Conservation (phyloP, 106 monocot genomes). For the Chionographis japonica region DNA sequence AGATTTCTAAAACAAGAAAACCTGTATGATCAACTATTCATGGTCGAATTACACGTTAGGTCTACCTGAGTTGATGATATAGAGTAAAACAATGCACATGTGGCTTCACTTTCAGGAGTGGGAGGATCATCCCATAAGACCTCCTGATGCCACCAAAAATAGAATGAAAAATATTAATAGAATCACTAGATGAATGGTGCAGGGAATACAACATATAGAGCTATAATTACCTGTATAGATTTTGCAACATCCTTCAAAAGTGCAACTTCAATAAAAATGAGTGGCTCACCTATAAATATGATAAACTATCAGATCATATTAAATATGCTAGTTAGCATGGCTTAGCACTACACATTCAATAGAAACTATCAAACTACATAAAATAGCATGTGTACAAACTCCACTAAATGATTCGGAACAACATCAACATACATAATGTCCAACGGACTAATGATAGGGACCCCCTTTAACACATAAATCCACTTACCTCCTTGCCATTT, state of each 20-base stretch:
- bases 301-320: not conserved
- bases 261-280: constrained; percentile 94
- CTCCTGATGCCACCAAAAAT: constrained; percentile 40
- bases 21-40: not conserved
- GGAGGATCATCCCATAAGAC: constrained; percentile 89
- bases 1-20: not conserved
- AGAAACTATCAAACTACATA: too few species aligned
- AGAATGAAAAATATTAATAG: not conserved
- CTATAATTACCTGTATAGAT: constrained; percentile 58
- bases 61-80: constrained; percentile 86
- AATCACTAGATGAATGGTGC: not conserved
- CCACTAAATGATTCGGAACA: too few species aligned
- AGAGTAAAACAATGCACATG: constrained; percentile 86
- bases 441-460: too few species aligned
- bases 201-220: not conserved
- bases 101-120: constrained; percentile 51
- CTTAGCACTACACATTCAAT: too few species aligned
- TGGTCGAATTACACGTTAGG: too few species aligned
- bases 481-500: too few species aligned
- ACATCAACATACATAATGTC: too few species aligned
- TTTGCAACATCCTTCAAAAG: constrained; percentile 66
- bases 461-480: too few species aligned
- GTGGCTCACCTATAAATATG: constrained; percentile 60
- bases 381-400: too few species aligned
- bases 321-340: not conserved